phyloP scores from a whole-genome alignment of 805 yeast species.

The Starmerella potacharoeniae region DNA sequence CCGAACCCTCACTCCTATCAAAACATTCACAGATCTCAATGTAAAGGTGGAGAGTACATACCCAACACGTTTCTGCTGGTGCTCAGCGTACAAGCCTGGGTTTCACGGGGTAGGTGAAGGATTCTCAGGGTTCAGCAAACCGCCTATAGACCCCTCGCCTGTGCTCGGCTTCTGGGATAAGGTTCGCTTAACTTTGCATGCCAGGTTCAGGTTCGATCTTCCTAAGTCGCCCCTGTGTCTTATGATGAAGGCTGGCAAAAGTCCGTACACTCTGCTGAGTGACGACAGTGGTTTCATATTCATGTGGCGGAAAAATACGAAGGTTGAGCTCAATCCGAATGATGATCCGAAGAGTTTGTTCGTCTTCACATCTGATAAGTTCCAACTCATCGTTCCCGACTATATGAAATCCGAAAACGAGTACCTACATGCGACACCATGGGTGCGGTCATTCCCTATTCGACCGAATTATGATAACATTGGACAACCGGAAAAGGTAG shows the following conservation, averaged over 20 bases:
- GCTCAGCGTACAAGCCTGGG: constrained; percentile 72
- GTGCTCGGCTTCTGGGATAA: constrained; percentile 93
- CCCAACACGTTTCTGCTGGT: constrained; percentile 70
- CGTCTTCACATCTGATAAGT: constrained; percentile 48
- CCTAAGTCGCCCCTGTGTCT: constrained; percentile 34
- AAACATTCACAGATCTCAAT: constrained; percentile 51
- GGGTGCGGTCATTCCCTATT: constrained; percentile 25
- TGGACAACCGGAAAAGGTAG: constrained; percentile 32
- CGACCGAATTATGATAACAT: constrained; percentile 22
- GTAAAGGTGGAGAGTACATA: constrained; percentile 43
- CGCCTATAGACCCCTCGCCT: constrained; percentile 76
- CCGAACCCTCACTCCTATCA: constrained; percentile 65
- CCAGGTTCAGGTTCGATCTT: constrained; percentile 46
- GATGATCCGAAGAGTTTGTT: constrained; percentile 61
- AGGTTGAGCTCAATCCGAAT: constrained; percentile 48
- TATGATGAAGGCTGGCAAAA: constrained; percentile 53
- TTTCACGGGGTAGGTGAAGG: constrained; percentile 67
- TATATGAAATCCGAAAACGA: constrained; percentile 38
- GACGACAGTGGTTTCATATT: constrained; percentile 66
- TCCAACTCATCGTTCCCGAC: constrained; percentile 67
- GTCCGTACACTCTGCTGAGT: constrained; percentile 64
- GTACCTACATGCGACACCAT: constrained; percentile 22
- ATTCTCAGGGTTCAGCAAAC: constrained; percentile 76
- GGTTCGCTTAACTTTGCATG: constrained; percentile 63
- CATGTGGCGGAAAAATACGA: constrained; percentile 53